Conservation (phyloP, 2,329 filamentous ascomycete genomes). For the Teratosphaeria pseudoeucalypti region DNA sequence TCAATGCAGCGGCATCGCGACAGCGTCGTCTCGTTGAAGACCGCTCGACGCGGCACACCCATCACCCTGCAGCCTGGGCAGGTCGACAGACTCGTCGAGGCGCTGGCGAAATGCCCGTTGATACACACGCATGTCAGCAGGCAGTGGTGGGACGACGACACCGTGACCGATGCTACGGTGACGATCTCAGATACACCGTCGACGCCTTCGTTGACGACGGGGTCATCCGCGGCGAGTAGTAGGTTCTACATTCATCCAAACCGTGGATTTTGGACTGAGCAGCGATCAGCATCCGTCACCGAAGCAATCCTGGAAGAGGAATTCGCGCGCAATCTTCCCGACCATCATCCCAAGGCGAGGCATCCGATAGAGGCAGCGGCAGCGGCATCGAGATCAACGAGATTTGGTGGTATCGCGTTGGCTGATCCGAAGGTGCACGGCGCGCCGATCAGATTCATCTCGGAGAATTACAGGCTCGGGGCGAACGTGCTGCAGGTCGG, state of each 20-base stretch:
- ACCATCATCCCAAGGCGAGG: conserved; percentile 6
- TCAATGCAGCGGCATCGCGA: conserved; percentile 1
- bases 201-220: conserved; percentile 9
- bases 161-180: conserved; percentile 12
- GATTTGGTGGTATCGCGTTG: conserved; percentile 16
- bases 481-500: conserved; percentile 13
- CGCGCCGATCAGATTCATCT: conserved; percentile 18
- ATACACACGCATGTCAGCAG: conserved; percentile 13
- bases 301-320: conserved; percentile 4
- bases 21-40: neutral
- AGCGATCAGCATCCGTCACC: conserved; percentile 1
- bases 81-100: conserved; percentile 14
- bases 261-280: conserved; percentile 7
- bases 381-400: neutral
- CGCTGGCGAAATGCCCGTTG: conserved; percentile 14
- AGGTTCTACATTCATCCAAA: conserved; percentile 11
- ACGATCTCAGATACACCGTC: conserved; percentile 1
- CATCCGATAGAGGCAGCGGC: neutral
- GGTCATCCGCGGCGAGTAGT: conserved; percentile 7
- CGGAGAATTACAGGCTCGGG: conserved; percentile 10
- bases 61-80: conserved; percentile 13
- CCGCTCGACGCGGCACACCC: neutral
- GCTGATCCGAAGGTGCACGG: conserved; percentile 19
- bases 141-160: conserved; percentile 18
- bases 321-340: conserved; percentile 4